These are phyloP conservation scores for Exophiala sideris DNA, from an alignment of 2,329 filamentous ascomycete genomes.

Conservation along the genomic window DNA sequence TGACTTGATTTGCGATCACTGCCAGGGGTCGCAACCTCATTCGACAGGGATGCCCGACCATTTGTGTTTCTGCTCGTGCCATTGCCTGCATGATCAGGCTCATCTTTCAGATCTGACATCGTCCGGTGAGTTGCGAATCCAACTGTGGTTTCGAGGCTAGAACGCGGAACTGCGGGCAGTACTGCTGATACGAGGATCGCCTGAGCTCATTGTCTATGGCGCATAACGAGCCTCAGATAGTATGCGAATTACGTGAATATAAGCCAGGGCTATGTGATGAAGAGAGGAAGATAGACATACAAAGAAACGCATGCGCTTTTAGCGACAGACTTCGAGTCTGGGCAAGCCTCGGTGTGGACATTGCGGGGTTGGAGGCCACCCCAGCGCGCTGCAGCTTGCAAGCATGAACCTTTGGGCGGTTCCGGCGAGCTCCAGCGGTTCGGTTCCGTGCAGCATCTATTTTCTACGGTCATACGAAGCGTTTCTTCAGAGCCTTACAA, in stretches of 20 bases:
- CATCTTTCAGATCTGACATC: slow-evolving; percentile 30
- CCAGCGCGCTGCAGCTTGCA: too few species aligned
- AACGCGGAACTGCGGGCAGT: slow-evolving; percentile 9
- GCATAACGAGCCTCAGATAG: not conserved
- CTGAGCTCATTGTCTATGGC: slow-evolving; percentile 10
- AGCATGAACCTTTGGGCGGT: too few species aligned
- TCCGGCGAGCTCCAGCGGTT: too few species aligned
- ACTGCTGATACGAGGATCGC: slow-evolving; percentile 16
- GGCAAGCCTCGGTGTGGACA: too few species aligned
- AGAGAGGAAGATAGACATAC: not conserved
- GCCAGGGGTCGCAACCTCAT: slow-evolving; percentile 22
- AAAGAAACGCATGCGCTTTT: not conserved
- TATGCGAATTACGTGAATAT: slow-evolving; percentile 2
- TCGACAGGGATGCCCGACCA: slow-evolving; percentile 20
- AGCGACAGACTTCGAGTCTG: too few species aligned
- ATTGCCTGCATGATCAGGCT: slow-evolving; percentile 24
- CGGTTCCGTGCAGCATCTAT: too few species aligned
- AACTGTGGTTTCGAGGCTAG: slow-evolving; percentile 6
- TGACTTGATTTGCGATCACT: slow-evolving; percentile 20
- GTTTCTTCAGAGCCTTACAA: too few species aligned
- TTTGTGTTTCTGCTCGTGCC: slow-evolving; percentile 20
- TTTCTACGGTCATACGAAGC: too few species aligned
- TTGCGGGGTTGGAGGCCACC: too few species aligned
- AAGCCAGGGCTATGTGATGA: not conserved
- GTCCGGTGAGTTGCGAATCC: slow-evolving; percentile 19